Conservation (phyloP, 352 stramenopile genomes). For the Saprolegnia diclina region DNA sequence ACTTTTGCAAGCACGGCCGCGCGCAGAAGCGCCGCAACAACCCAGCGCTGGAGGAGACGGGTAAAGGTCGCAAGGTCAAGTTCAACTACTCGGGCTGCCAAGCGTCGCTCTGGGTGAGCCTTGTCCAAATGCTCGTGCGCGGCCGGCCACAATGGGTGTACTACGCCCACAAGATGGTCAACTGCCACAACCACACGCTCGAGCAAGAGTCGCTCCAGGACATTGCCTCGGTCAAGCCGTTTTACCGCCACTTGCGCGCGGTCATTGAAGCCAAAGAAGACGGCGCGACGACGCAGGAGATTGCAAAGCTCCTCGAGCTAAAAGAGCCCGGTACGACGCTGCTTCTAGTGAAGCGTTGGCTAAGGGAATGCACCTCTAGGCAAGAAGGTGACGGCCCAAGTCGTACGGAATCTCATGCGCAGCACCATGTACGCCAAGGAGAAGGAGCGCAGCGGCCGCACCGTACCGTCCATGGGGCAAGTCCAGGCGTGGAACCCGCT, state of each 20-base stretch:
- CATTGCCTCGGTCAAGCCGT: slow-evolving; percentile 7
- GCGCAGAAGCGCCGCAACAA: slow-evolving; percentile 27
- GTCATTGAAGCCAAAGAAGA: slow-evolving; percentile 19
- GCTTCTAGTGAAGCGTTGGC: not conserved
- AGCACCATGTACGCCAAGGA: slow-evolving; percentile 25
- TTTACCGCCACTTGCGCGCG: slow-evolving; percentile 10
- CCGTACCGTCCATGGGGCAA: slow-evolving; percentile 5
- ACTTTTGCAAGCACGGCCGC: slow-evolving; percentile 27
- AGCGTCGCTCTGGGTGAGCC: slow-evolving; percentile 22
- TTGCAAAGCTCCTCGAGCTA: slow-evolving; percentile 3
- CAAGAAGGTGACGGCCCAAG: slow-evolving; percentile 25
- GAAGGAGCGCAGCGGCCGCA: slow-evolving; percentile 5
- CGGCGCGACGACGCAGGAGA: slow-evolving; percentile 19
- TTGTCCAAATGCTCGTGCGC: slow-evolving; percentile 10
- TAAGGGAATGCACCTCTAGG: not conserved
- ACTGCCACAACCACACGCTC: slow-evolving; percentile 22
- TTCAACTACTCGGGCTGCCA: slow-evolving; percentile 28
- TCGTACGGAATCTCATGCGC: slow-evolving; percentile 24
- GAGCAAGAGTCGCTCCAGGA: not conserved
- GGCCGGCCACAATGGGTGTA: slow-evolving; percentile 23
- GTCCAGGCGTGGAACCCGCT: slow-evolving; percentile 10
- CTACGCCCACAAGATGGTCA: slow-evolving; percentile 26
- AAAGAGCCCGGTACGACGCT: slow-evolving; percentile 13
- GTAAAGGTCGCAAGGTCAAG: slow-evolving; percentile 22
- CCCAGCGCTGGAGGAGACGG: slow-evolving; percentile 7